Conservation (phyloP, 1,139 yeast species). For the Yamadazyma triangularis region DNA sequence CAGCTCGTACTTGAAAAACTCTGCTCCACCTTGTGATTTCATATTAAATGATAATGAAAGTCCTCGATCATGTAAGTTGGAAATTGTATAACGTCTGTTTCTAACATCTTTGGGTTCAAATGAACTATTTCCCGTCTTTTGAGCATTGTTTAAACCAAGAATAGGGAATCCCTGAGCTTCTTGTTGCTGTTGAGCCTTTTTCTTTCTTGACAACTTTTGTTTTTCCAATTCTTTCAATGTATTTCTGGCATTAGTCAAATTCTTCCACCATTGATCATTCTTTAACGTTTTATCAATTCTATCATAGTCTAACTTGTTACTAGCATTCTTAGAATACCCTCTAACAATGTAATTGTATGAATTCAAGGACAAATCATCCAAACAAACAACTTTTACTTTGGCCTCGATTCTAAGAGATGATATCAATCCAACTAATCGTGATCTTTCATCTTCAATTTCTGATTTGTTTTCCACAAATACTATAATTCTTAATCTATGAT, state of each 20-base stretch:
- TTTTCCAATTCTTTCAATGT: slow-evolving; percentile 36
- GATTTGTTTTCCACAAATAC: slow-evolving; percentile 77
- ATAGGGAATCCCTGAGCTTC: slow-evolving; percentile 8
- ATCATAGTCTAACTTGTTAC: slow-evolving; percentile 23
- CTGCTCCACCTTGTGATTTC: slow-evolving; percentile 35
- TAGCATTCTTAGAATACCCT: slow-evolving; percentile 42
- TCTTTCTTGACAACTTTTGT: slow-evolving; percentile 11
- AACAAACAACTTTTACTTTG: slow-evolving; percentile 63
- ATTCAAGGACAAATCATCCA: slow-evolving; percentile 55
- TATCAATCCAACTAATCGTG: slow-evolving; percentile 56
- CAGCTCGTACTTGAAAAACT: slow-evolving; percentile 9
- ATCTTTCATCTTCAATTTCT: slow-evolving; percentile 68
- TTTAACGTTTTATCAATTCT: slow-evolving; percentile 29
- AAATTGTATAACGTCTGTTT: slow-evolving; percentile 45
- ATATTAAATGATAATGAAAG: slow-evolving; percentile 62
- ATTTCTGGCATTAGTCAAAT: slow-evolving; percentile 52
- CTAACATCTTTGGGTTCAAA: too few species aligned
- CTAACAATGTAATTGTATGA: slow-evolving; percentile 74
- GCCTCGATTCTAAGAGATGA: slow-evolving; percentile 83
- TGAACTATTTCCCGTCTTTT: too few species aligned
- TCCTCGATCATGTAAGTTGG: slow-evolving; percentile 67
- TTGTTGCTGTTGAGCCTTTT: slow-evolving; percentile 5
- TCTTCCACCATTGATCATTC: slow-evolving; percentile 62
- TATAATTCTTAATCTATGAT: slow-evolving; percentile 68
- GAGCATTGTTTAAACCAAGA: slow-evolving; percentile 21